These are phyloP conservation scores for Yamadazyma olivae DNA, from an alignment of 805 yeast genomes.

Conservation along the genomic window DNA sequence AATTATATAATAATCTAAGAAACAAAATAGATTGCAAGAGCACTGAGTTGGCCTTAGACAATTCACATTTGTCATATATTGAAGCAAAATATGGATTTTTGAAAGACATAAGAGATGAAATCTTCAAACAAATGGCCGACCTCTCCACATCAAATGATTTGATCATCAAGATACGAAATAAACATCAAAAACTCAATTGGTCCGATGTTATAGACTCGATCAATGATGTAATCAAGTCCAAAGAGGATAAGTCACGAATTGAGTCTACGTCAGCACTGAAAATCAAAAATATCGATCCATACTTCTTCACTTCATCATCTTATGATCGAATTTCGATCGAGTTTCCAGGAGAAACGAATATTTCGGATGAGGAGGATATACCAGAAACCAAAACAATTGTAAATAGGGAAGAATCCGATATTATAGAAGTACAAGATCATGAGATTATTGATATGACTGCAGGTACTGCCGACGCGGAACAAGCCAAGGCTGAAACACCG, in stretches of 20 bases:
- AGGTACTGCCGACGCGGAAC: neutral
- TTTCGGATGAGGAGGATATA: constrained; percentile 14
- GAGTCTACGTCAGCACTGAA: constrained; percentile 38
- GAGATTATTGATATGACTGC: neutral
- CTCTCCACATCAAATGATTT: neutral
- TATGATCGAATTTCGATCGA: constrained; percentile 18
- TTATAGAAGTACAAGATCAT: neutral
- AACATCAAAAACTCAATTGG: constrained; percentile 17
- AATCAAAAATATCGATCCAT: constrained; percentile 48
- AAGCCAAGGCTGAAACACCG: neutral
- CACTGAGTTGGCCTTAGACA: neutral
- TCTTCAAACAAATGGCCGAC: constrained; percentile 3
- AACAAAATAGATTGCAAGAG: constrained; percentile 1
- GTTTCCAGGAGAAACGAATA: constrained; percentile 15
- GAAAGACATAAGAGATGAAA: constrained; percentile 21
- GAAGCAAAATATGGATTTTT: constrained; percentile 23
- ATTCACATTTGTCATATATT: neutral
- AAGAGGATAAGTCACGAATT: constrained; percentile 30
- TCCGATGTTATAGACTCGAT: constrained; percentile 25
- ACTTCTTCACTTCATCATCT: constrained; percentile 46
- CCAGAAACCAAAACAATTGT: neutral
- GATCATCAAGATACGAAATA: constrained; percentile 6
- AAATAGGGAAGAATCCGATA: neutral
- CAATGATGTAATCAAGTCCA: constrained; percentile 29
- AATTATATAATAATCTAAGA: neutral